Conservation (phyloP, 2,329 filamentous ascomycete species). For the Aureobasidium uvarum region DNA sequence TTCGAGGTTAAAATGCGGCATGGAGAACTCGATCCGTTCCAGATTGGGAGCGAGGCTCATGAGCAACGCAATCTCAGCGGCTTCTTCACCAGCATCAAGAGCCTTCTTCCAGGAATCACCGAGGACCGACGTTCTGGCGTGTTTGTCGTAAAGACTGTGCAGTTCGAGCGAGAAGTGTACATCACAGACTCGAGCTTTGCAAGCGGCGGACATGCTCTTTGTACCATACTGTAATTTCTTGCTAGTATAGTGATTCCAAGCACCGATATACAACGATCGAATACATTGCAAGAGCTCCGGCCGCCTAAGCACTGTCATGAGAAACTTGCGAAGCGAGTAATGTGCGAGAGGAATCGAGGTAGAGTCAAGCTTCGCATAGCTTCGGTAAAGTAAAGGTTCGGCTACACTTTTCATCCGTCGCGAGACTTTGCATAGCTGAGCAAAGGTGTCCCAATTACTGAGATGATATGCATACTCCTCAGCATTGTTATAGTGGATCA, state of each 20-base stretch:
- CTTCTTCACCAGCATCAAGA: background rate
- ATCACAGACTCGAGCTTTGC: no score
- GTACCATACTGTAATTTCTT: background rate
- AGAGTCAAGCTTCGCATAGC: background rate
- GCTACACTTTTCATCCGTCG: background rate
- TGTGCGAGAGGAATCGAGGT: background rate
- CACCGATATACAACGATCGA: background rate
- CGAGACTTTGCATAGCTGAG: conserved; percentile 9
- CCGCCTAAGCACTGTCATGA: background rate
- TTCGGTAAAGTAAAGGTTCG: conserved; percentile 1
- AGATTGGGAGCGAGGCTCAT: conserved; percentile 14
- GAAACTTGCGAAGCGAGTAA: background rate
- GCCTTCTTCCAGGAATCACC: conserved; percentile 3
- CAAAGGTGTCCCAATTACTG: background rate
- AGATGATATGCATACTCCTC: background rate
- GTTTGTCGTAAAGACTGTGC: background rate
- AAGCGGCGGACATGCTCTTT: no score
- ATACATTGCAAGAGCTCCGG: conserved; percentile 7
- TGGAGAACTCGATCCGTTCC: conserved; percentile 15
- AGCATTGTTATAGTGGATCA: background rate
- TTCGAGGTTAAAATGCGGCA: background rate
- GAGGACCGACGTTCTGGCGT: background rate
- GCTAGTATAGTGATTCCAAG: background rate
- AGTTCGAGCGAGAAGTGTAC: background rate
- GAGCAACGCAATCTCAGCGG: conserved; percentile 9